phyloP scores from a whole-genome alignment of 495 filamentous ascomycete genomes.

The Articulospora tetracladia region DNA sequence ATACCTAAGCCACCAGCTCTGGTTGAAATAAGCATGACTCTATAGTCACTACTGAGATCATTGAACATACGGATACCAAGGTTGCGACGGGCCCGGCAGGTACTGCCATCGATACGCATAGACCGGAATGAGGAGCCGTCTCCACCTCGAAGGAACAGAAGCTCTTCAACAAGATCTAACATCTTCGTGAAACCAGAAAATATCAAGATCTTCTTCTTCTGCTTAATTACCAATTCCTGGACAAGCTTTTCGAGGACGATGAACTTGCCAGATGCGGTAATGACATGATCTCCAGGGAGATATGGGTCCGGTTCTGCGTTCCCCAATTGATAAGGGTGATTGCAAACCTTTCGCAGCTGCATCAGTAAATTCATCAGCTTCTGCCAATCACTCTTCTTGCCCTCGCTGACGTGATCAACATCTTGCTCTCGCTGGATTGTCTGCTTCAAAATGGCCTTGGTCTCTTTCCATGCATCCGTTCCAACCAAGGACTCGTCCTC shows the following conservation, averaged over 20 bases:
- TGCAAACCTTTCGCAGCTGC: constrained; percentile 62
- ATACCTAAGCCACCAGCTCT: constrained; percentile 62
- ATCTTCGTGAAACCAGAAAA: constrained; percentile 60
- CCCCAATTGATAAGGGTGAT: constrained; percentile 56
- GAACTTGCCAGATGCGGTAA: constrained; percentile 59
- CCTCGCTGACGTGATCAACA: constrained; percentile 34
- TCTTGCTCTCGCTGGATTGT: constrained; percentile 31
- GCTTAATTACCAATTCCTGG: constrained; percentile 49
- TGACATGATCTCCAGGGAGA: constrained; percentile 44
- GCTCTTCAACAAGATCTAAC: constrained; percentile 56
- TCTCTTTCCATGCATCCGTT: constrained; percentile 40
- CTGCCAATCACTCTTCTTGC: constrained; percentile 40
- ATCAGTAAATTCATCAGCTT: constrained; percentile 61
- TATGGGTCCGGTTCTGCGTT: constrained; percentile 50
- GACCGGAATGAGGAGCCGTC: constrained; percentile 43
- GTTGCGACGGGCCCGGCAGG: constrained; percentile 49
- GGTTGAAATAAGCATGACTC: constrained; percentile 62
- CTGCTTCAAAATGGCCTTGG: constrained; percentile 39
- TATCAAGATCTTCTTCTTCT: constrained; percentile 57
- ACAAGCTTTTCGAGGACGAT: constrained; percentile 60
- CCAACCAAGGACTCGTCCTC: constrained; percentile 17
- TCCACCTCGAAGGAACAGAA: constrained; percentile 46
- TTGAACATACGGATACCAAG: constrained; percentile 58
- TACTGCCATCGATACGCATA: constrained; percentile 56
- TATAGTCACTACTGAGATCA: constrained; percentile 36